Base-by-base conservation (phyloP, 2,329 filamentous ascomycete species). In the Pseudogymnoascus sp. region DNA sequence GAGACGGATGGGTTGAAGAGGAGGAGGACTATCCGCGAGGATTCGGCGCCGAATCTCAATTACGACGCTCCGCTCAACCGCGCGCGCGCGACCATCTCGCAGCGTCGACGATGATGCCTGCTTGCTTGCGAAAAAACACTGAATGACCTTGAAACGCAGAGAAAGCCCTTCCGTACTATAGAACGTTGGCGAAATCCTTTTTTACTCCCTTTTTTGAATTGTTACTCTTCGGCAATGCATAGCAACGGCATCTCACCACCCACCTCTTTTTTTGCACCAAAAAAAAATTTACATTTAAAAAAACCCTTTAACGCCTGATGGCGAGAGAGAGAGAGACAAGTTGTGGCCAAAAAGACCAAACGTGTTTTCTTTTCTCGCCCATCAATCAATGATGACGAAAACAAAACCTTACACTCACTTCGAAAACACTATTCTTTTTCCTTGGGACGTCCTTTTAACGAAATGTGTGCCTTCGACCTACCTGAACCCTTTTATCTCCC, bases 11-110 rank as follows among this genome's bases (percentile, higher is more conserved):
- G 82, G 21, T 75, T 88, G 64, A 96, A 96, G 78, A 86, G 91
- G 68, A 86, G 90, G 67, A 93, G 93, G 80, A 93, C 89, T 0
- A 80, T 89, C 68, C 82, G 85, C 66, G 86, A 90, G 69, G 78
- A 80, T 10, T 77, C 79, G 2, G 78, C 82, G n/a, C 76, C 81
- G n/a, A 70, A 63, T 33, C 56, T 63, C 40, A 74, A 73, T 16
- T 84, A 82, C 69, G 81, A 84, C 59, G 69, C 78, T 16, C 76
- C 67, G 38, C 62, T 82, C 72, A 80, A 74, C 67, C 79, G 81
- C 66, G 74, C 80, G 62, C 74, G 79, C 37, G 76, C 81, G 2
- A 73, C 77, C 21, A 75, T 82, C 63, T 73, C 76, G 33, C 74
- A 76, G 67, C 67, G 72, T 64, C 71, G 72, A 38, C 71, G 72